Evolutionary conservation across 176 grass and related monocot genomes (phyloP).

Genomic region (Hordeum vulgare): MorexV3_pseudomolecules_assembly NC_058521.1:486430184-486430683

Average conservation of each 20-base stretch:
- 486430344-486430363: slow-evolving; percentile 3
- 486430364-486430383: slow-evolving; percentile 24
- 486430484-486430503: background rate
- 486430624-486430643: slow-evolving; percentile 13
- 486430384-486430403: background rate
- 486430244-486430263: slow-evolving; percentile 19
- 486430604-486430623: background rate
- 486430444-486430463: slow-evolving; percentile 19
- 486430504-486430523: slow-evolving; percentile 28
- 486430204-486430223: background rate
- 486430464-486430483: background rate
- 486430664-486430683: slow-evolving; percentile 32
- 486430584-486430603: background rate
- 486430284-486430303: slow-evolving; percentile 55
- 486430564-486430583: background rate
- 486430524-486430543: slow-evolving; percentile 31
- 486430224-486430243: background rate
- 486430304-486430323: slow-evolving; percentile 56
- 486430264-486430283: slow-evolving; percentile 7
- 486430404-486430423: slow-evolving; percentile 48
- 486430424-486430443: slow-evolving; percentile 57
- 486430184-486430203: background rate
- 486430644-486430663: slow-evolving; percentile 9
- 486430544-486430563: slow-evolving; percentile 49
- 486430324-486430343: slow-evolving; percentile 50